Percentiles rank a stretch among this genome's conserved stretches.
Evolutionary conservation across 2,329 filamentous ascomycete genomes (phyloP).

Genomic region (Blumeriella jaapii): DNA sequence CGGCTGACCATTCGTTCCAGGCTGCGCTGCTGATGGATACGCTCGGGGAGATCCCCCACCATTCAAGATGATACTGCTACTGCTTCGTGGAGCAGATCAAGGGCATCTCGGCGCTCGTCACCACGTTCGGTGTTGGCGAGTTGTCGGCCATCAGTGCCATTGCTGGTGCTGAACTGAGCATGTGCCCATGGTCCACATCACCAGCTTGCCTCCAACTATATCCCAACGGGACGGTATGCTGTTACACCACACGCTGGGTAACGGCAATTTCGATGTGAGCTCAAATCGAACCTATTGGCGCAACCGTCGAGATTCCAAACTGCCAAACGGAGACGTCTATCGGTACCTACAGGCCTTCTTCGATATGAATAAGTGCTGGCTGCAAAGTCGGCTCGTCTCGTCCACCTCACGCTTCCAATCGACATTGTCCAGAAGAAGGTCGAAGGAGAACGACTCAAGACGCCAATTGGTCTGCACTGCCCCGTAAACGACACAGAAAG

Average conservation of each 20-base stretch:
- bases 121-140: slow-evolving; percentile 66
- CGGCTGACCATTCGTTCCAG: slow-evolving; percentile 27
- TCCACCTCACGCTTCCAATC: slow-evolving; percentile 74
- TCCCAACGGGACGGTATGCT: slow-evolving; percentile 36
- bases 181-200: slow-evolving; percentile 57
- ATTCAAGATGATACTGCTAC: neutral
- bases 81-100: slow-evolving; percentile 41
- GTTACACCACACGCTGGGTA: slow-evolving; percentile 61
- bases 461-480: slow-evolving; percentile 54
- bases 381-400: slow-evolving; percentile 66
- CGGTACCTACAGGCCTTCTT: slow-evolving; percentile 42
- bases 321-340: neutral
- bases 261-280: slow-evolving; percentile 61
- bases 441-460: slow-evolving; percentile 60
- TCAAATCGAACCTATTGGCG: neutral
- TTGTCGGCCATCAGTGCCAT: slow-evolving; percentile 64
- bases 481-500: slow-evolving; percentile 55
- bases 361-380: slow-evolving; percentile 67
- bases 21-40: slow-evolving; percentile 73
- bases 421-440: slow-evolving; percentile 70
- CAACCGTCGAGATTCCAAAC: neutral
- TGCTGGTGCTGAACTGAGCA: slow-evolving; percentile 66
- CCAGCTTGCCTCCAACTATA: slow-evolving; percentile 38
- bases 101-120: slow-evolving; percentile 58
- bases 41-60: slow-evolving; percentile 34